phyloP scores from a whole-genome alignment of 2,329 filamentous ascomycete genomes.

The Dactylonectria macrodidyma region DNA sequence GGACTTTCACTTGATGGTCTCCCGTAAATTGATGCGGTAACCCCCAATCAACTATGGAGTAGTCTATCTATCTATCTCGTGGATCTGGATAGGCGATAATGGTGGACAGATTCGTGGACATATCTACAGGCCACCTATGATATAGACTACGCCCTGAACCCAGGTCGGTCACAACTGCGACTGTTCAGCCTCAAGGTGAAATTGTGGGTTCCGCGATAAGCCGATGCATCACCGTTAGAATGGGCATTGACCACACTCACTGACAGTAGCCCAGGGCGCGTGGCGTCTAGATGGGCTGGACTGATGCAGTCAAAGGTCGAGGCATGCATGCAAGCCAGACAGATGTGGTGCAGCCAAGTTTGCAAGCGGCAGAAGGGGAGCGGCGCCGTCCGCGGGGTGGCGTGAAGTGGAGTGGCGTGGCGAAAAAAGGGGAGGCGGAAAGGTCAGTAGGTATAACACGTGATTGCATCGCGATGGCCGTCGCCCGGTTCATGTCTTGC shows the following conservation, averaged over 20 bases:
- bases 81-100: background rate
- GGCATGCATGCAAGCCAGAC: background rate
- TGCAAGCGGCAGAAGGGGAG: constrained; percentile 8
- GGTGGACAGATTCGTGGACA: background rate
- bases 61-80: constrained; percentile 11
- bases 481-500: background rate
- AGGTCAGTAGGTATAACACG: background rate
- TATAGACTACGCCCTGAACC: background rate
- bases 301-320: background rate
- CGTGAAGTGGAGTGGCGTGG: constrained; percentile 11
- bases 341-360: background rate
- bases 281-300: background rate
- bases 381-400: constrained; percentile 9
- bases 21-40: constrained; percentile 15
- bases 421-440: constrained; percentile 3
- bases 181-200: background rate
- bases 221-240: constrained; percentile 29
- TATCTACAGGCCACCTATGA: background rate
- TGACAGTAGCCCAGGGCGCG: background rate
- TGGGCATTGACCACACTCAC: background rate
- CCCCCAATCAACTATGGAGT: constrained; percentile 1
- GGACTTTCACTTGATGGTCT: constrained; percentile 13
- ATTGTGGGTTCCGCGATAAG: constrained; percentile 25
- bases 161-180: background rate
- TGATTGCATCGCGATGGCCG: constrained; percentile 2